Base-by-base conservation (phyloP, 2,329 filamentous ascomycete genomes). In the Claviceps capensis region DNA sequence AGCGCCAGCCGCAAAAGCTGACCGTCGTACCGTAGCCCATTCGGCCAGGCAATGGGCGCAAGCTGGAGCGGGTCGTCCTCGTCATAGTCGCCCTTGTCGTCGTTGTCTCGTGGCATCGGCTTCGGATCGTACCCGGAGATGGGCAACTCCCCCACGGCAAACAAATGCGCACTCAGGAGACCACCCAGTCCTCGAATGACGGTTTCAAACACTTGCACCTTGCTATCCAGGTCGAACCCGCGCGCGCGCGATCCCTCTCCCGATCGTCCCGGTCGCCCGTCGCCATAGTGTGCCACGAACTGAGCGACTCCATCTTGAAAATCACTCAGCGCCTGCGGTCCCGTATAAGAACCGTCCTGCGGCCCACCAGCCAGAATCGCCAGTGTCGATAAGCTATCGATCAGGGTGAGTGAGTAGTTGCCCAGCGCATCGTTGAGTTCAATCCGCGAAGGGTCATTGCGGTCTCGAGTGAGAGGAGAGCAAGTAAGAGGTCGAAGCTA, bases 121-220 rank as follows among this genome's bases (percentile, higher is more conserved):
- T 56, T 66, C 3, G 87, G 80, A 2, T 78, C 62, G 63, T 96
- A 96, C 40, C 86, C 85, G 14, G 75, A 72, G 52, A 97, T 95
- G 1, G 93, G 93, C 52, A 98, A 70, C 53, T 95, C 89, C 37
- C 90, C 93, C 22, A 89, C 76, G 13, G 93, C 91, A 65, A 98
- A 98, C 43, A 96, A 72, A 69, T 98, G 93, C 2, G 91, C 89
- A 62, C 90, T 96, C 57, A 98, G 70, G 52, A 98, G 72, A 0
- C 93, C 93, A 14, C 93, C 93, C 46, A 95, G 79, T 16, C 91
- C 93, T 53, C 93, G 79, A 59, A 98, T 98, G 38, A 95, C 91
- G 0, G 91, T 97, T 72, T 98, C 93, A 63, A 98, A 98, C 41
- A 98, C 88, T 69, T 98, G 91, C 2, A 98, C 93, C 69, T 97